Percentiles rank a stretch among this genome's conserved stretches.
Evolutionary conservation across 1,139 yeast genomes (phyloP).

Genomic region (Pneumocystis sp.): DNA sequence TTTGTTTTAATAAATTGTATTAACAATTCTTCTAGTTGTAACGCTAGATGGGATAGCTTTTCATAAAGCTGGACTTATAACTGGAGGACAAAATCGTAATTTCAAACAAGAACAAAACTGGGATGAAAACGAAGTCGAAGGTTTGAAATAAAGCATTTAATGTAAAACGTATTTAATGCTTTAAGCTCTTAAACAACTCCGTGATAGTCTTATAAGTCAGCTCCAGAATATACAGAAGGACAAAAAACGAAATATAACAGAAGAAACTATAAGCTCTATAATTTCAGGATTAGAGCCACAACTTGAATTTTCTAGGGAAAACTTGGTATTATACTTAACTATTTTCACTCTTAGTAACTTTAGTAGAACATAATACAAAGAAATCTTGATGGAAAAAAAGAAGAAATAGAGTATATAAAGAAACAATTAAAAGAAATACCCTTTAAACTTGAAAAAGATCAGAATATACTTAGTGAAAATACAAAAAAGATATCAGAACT

Average conservation of each 20-base stretch:
- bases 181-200: conserved; percentile 35
- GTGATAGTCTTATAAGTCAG: conserved; percentile 45
- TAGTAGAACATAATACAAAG: conserved; percentile 32
- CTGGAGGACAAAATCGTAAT: conserved; percentile 48
- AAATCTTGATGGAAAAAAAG: conserved; percentile 36
- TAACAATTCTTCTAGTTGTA: conserved; percentile 30
- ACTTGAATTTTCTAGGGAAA: conserved; percentile 38
- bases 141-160: conserved; percentile 1
- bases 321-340: conserved; percentile 20
- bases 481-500: conserved; percentile 21
- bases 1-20: neutral
- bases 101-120: conserved; percentile 31
- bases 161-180: neutral
- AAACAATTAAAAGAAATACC: conserved; percentile 17
- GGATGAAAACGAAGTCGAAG: conserved; percentile 58
- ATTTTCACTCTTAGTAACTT: neutral
- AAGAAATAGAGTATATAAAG: conserved; percentile 42
- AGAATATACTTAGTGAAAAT: conserved; percentile 3
- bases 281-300: conserved; percentile 41
- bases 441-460: conserved; percentile 13
- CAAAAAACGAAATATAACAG: conserved; percentile 42
- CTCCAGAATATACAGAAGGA: conserved; percentile 36
- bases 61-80: conserved; percentile 77
- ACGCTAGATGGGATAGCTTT: conserved; percentile 75
- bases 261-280: conserved; percentile 43